phyloP scores from a whole-genome alignment of 1,284 basidiomycete genomes.

The Xerocomus cyaneibrunnescens region DNA sequence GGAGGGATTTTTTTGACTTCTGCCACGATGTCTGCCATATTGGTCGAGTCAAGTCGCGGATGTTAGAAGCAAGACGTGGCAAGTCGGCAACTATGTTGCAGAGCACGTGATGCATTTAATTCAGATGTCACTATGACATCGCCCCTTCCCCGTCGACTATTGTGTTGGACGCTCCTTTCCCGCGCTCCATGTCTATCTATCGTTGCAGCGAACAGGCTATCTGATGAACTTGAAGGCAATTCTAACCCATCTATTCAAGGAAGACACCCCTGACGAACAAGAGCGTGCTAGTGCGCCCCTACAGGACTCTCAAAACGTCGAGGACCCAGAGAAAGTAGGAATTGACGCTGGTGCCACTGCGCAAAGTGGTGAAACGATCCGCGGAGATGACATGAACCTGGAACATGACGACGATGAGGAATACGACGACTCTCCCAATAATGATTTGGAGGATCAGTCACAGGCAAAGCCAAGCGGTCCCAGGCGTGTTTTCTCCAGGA shows the following conservation, averaged over 20 bases:
- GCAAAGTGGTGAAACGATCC: background rate
- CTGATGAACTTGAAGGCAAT: constrained; percentile 18
- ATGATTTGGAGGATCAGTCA: background rate
- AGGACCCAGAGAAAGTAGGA: constrained; percentile 3
- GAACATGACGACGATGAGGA: constrained; percentile 15
- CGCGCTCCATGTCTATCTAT: constrained; percentile 10
- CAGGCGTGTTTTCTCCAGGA: constrained; percentile 2
- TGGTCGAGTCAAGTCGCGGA: no score
- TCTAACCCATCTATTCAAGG: constrained; percentile 6
- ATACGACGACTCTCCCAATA: background rate
- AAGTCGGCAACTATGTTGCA: background rate
- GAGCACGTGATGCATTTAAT: constrained; percentile 16
- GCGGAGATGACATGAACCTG: constrained; percentile 1
- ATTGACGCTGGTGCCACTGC: background rate
- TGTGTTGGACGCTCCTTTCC: background rate
- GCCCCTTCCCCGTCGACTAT: no score
- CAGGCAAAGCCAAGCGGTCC: background rate
- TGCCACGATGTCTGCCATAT: constrained; percentile 40
- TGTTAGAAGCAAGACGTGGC: constrained; percentile 2
- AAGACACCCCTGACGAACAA: constrained; percentile 22
- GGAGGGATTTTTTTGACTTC: constrained; percentile 84
- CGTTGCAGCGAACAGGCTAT: background rate
- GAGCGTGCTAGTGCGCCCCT: background rate
- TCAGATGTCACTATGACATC: no score
- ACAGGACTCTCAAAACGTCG: background rate